Conservation (phyloP, 176 grass and related monocot genomes). For the Elymus sibiricus region DNA sequence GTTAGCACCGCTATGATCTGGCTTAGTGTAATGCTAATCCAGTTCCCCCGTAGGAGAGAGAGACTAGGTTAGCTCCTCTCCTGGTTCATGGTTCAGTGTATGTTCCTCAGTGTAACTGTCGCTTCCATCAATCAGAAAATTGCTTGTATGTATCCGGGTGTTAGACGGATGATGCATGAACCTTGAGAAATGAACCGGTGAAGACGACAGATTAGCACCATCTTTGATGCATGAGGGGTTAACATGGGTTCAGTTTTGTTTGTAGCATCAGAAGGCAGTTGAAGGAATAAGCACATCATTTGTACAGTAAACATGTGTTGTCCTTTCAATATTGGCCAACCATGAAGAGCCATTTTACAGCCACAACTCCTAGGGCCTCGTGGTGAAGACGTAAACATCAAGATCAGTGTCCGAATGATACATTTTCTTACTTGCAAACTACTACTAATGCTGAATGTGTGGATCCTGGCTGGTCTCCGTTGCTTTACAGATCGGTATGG, state of each 20-base stretch:
- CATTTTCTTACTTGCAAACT: slow-evolving; percentile 19
- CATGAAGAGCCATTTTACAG: not conserved
- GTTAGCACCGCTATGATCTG: slow-evolving; percentile 19
- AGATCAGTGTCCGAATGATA: slow-evolving; percentile 7
- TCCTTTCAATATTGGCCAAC: not conserved
- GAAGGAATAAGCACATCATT: not conserved
- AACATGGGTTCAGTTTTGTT: not conserved
- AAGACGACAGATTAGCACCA: slow-evolving; percentile 9
- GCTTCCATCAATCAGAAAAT: slow-evolving; percentile 18
- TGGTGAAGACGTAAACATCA: not conserved
- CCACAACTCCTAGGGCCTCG: not conserved
- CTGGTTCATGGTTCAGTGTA: slow-evolving; percentile 26
- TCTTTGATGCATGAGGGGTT: not conserved
- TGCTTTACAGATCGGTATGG: slow-evolving; percentile 48
- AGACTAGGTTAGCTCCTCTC: slow-evolving; percentile 5
- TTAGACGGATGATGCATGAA: slow-evolving; percentile 31
- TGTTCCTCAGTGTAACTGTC: slow-evolving; percentile 33
- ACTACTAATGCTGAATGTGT: slow-evolving; percentile 14
- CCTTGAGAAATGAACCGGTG: slow-evolving; percentile 26
- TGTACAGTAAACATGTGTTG: no score
- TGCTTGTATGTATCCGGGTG: not conserved
- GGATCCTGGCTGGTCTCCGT: slow-evolving; percentile 21
- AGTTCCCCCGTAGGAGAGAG: slow-evolving; percentile 35
- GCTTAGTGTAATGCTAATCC: slow-evolving; percentile 39
- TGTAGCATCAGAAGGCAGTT: not conserved